Percentiles rank a stretch among this genome's conserved stretches.
Evolutionary conservation across 768 basidiomycete species (phyloP).

Genomic region (Tricholomella constricta): DNA sequence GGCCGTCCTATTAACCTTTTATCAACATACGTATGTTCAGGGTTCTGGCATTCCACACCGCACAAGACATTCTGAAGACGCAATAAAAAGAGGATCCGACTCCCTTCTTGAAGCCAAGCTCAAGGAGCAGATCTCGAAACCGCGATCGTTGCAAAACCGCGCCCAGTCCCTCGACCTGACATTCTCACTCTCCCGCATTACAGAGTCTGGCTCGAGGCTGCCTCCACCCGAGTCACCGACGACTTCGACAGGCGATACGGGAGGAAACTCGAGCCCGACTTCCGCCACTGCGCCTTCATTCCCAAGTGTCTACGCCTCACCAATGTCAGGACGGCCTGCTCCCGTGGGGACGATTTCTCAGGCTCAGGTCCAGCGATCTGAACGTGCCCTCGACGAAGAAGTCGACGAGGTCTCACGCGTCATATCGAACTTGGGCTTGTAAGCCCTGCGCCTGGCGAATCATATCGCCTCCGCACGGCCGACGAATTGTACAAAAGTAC

Average conservation of each 20-base stretch:
- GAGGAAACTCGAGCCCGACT: conserved; percentile 77
- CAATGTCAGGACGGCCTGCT: conserved; percentile 45
- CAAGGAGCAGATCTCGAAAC: conserved; percentile 75
- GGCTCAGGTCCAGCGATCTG: conserved; percentile 44
- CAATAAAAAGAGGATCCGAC: conserved; percentile 80
- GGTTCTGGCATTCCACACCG: conserved; percentile 71
- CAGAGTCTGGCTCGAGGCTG: conserved; percentile 61
- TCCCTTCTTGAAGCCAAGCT: conserved; percentile 83
- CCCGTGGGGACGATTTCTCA: conserved; percentile 47
- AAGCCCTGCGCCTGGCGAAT: conserved; percentile 24
- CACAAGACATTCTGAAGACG: conserved; percentile 71
- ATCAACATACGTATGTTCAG: conserved; percentile 33
- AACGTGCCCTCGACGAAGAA: conserved; percentile 53
- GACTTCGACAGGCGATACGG: conserved; percentile 72
- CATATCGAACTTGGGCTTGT: conserved; percentile 74
- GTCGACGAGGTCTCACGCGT: conserved; percentile 76
- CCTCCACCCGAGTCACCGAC: conserved; percentile 81
- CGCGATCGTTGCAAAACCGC: conserved; percentile 80
- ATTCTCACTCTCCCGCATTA: conserved; percentile 79
- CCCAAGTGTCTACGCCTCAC: conserved; percentile 81
- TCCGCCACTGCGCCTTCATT: conserved; percentile 79
- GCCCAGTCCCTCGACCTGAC: conserved; percentile 91
- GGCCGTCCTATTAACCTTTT: conserved; percentile 8
- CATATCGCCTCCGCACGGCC: conserved; percentile 2
- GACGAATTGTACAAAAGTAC: conserved; percentile 21